Evolutionary conservation across 1,139 yeast species (phyloP), one percentile per base, ranked within the genome.

Genomic region (Scheffersomyces insectosa): DNA sequence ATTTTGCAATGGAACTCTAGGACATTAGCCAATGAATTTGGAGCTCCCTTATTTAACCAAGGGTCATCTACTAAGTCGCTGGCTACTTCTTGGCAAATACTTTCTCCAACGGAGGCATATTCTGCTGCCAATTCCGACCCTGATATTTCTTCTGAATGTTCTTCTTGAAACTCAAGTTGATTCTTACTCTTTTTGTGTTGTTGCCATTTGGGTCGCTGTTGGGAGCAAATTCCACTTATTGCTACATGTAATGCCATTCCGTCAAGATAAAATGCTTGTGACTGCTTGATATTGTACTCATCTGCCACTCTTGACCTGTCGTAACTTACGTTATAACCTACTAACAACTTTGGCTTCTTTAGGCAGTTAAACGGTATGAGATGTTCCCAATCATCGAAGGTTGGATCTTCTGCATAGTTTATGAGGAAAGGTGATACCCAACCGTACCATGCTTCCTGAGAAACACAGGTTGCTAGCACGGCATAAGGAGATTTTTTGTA

Each of bases 201-300:
- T 57, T 80, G 67, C 90, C 95, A 95, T 20, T 77, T 72, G 0
- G 91, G 86, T 47, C 98, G 68, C 59, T 95, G 99, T 52, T 89
- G 82, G 1, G 98, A 88, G 59, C 97, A 88, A 77, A 95, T 85
- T 0, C 99, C 99, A 41, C 88, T 83, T 1, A 83, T 82, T 0
- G 98, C 95, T 32, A 91, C 83, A 65, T 95, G 99, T 20, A 95
- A 69, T 1, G 98, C 85, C 93, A 93, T 87, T 1, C 96, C 93
- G 62, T 95, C 99, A 44, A 95, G 53, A 56, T 72, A 95, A 62
- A 89, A 90, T 2, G 88, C 87, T 54, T 84, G 81, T 0, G 95
- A 74, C 39, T 75, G 79, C 33, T 71, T 64, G 32, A 93, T 60
- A 54, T 78, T 75, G 65, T 95, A 95, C 62, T 95, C 99, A 44